phyloP scores from a whole-genome alignment of 148 eudicot genomes.

The Mesembryanthemum crystallinum region DNA sequence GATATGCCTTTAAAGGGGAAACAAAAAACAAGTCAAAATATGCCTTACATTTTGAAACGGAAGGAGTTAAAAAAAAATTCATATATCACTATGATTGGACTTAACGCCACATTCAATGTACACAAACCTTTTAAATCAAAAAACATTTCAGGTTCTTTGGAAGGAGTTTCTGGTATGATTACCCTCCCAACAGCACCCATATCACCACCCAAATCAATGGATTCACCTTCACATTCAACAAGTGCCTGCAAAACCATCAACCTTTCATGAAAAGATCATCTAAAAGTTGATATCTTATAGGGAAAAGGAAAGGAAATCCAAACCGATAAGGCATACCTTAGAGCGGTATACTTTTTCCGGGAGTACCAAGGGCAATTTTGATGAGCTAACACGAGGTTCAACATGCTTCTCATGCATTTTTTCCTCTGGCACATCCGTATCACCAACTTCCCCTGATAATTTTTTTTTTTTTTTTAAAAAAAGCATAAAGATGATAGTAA shows the following conservation, averaged over 20 bases:
- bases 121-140: constrained; percentile 81
- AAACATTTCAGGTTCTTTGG: constrained; percentile 61
- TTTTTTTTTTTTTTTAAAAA: no score
- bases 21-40: no score
- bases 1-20: no score
- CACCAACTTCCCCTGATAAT: constrained; percentile 44
- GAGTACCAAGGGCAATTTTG: constrained; percentile 71
- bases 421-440: constrained; percentile 44
- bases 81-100: background rate
- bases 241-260: constrained; percentile 58
- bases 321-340: constrained; percentile 49
- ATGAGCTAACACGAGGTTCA: constrained; percentile 61
- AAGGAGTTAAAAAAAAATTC: no score
- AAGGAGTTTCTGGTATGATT: constrained; percentile 61
- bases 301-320: background rate
- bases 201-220: constrained; percentile 98
- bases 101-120: background rate
- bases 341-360: constrained; percentile 79
- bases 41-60: no score
- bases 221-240: constrained; percentile 97
- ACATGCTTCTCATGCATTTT: constrained; percentile 46
- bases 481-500: no score
- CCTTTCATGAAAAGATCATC: background rate
- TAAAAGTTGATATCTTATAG: background rate
- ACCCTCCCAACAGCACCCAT: constrained; percentile 94